phyloP scores from a whole-genome alignment of 2,329 filamentous ascomycete species.

The Trichoderma sp. region DNA sequence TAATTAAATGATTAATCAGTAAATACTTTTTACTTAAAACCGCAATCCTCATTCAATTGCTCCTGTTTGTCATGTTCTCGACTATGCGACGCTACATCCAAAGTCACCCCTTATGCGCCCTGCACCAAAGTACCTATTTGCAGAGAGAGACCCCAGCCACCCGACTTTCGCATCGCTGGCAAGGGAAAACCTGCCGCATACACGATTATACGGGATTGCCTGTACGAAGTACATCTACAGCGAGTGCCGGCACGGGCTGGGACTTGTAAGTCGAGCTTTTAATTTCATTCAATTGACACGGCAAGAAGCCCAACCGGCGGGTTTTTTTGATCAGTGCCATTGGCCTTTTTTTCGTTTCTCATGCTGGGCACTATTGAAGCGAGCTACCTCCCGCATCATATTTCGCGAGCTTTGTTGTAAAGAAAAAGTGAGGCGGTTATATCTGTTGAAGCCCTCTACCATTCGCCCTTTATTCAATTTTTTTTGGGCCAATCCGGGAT shows the following conservation, averaged over 20 bases:
- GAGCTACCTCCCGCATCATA: neutral
- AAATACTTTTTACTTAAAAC: no score
- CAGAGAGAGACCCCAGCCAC: constrained; percentile 34
- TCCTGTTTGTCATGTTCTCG: no score
- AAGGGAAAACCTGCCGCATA: constrained; percentile 22
- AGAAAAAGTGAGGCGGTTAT: neutral
- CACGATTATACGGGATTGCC: neutral
- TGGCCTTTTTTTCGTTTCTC: neutral
- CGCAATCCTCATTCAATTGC: neutral
- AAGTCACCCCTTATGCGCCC: constrained; percentile 35
- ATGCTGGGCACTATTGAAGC: neutral
- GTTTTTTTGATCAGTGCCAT: neutral
- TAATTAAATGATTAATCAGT: neutral
- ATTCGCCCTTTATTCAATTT: neutral
- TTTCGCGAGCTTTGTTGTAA: neutral
- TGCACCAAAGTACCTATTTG: constrained; percentile 31
- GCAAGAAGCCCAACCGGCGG: neutral
- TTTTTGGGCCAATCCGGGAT: neutral
- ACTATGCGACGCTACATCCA: neutral
- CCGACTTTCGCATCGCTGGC: constrained; percentile 31
- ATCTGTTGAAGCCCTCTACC: neutral
- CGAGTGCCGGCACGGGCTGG: neutral
- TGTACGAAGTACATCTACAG: neutral
- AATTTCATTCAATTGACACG: neutral
- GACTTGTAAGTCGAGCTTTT: neutral